These are phyloP conservation scores for Oryza rufipogon DNA, from an alignment of 176 grass and related monocot genomes.

Conservation along the genomic window DNA sequence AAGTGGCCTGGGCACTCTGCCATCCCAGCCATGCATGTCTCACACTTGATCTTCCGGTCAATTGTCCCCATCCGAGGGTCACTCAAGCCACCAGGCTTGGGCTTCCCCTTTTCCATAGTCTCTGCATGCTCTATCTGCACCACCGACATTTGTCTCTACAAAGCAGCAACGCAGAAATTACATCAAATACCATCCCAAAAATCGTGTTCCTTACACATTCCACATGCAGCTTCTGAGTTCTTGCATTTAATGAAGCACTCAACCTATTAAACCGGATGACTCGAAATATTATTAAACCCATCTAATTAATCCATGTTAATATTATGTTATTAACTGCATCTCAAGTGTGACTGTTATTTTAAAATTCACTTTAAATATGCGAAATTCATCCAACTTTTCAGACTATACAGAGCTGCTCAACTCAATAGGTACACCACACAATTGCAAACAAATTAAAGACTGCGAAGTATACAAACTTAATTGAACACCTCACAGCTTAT, in stretches of 20 bases:
- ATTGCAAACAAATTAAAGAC: background rate
- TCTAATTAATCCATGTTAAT: background rate
- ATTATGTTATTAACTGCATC: background rate
- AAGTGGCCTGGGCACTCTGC: constrained; percentile 97
- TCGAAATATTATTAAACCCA: background rate
- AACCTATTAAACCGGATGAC: background rate
- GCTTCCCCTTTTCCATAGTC: constrained; percentile 97
- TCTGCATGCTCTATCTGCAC: constrained; percentile 82
- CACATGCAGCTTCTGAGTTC: background rate
- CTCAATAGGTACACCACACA: background rate
- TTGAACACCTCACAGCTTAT: background rate
- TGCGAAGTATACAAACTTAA: background rate
- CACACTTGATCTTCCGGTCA: constrained; percentile 91
- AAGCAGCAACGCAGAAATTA: constrained; percentile 25
- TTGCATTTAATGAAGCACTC: background rate
- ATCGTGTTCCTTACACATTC: background rate
- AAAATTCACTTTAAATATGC: background rate
- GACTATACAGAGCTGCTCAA: too few relatives aligned
- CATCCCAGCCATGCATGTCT: constrained; percentile 98
- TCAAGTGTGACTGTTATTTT: background rate
- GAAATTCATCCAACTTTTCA: background rate
- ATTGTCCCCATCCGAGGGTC: constrained; percentile 91
- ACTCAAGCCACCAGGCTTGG: constrained; percentile 84
- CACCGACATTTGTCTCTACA: constrained; percentile 98
- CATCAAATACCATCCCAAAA: background rate